A percentile compares a stretch with the other conserved stretches of the same genome.
Evolutionary conservation across 495 filamentous ascomycete genomes (phyloP).

Genomic region (Lophium mytilinum): DNA sequence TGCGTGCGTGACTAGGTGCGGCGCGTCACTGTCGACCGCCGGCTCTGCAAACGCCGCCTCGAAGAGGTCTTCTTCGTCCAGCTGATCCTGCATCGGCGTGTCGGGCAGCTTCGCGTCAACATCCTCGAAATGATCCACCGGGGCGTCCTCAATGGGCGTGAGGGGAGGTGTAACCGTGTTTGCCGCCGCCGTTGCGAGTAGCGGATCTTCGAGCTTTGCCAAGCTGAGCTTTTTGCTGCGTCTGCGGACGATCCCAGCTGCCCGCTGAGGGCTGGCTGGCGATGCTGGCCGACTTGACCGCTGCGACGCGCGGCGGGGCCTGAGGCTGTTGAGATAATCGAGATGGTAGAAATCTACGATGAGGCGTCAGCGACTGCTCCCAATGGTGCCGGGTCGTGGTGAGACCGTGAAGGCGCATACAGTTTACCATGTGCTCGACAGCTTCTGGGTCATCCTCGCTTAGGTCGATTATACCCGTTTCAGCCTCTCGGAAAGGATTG

Average conservation of each 20-base stretch:
- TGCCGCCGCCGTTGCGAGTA: constrained; percentile 26
- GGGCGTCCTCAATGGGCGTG: constrained; percentile 11
- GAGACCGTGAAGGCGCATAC: constrained; percentile 5
- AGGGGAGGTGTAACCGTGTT: constrained; percentile 8
- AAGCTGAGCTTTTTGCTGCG: constrained; percentile 29
- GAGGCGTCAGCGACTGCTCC: not conserved
- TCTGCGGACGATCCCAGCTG: constrained; percentile 1
- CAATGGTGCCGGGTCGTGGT: constrained; percentile 4
- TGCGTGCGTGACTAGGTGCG: constrained; percentile 32
- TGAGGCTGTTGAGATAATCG: constrained; percentile 31
- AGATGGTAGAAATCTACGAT: constrained; percentile 37
- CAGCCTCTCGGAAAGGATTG: constrained; percentile 28
- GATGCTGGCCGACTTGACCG: constrained; percentile 19
- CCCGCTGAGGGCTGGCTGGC: constrained; percentile 4
- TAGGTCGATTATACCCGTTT: constrained; percentile 32
- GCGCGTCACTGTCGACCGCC: constrained; percentile 6
- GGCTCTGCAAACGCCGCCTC: constrained; percentile 7
- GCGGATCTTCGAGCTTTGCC: constrained; percentile 31
- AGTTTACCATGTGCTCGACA: constrained; percentile 38
- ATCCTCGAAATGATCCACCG: constrained; percentile 9
- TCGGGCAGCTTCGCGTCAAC: constrained; percentile 17
- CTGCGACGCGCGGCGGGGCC: constrained; percentile 16
- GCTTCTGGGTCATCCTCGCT: constrained; percentile 37
- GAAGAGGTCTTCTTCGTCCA: constrained; percentile 17
- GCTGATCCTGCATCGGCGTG: constrained; percentile 23